These are phyloP conservation scores for Nannochloris sp. DNA, from an alignment of 139 green algal species.

Conservation along the genomic window DNA sequence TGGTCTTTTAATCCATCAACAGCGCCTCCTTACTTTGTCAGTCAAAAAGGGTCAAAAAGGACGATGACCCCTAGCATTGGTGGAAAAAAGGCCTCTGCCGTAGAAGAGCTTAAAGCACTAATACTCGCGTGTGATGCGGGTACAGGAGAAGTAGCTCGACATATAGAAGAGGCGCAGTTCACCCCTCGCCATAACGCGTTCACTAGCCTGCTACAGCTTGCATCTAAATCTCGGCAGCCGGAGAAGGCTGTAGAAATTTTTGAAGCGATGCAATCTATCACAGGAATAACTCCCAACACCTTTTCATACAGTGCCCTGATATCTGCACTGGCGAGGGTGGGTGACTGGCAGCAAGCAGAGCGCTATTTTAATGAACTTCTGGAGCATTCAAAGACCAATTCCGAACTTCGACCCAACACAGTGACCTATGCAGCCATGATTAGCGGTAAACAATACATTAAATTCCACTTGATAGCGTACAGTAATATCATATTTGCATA, in stretches of 20 bases:
- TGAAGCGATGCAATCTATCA: constrained; percentile 15
- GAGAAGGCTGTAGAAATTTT: constrained; percentile 41
- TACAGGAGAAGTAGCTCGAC: not conserved
- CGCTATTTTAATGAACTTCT: constrained; percentile 38
- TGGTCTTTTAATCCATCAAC: too few relatives aligned
- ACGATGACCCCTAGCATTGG: too few relatives aligned
- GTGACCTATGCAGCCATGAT: constrained; percentile 52
- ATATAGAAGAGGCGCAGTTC: constrained; percentile 2
- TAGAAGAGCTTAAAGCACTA: constrained; percentile 1
- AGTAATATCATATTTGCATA: too few relatives aligned
- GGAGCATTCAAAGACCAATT: not conserved
- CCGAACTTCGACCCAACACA: constrained; percentile 34
- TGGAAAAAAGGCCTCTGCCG: not conserved
- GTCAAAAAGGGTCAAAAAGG: too few relatives aligned
- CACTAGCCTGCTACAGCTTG: constrained; percentile 37
- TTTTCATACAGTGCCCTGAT: constrained; percentile 34
- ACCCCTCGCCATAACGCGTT: constrained; percentile 34
- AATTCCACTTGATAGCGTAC: too few relatives aligned
- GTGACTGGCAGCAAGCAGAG: constrained; percentile 36
- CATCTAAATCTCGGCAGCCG: constrained; percentile 14
- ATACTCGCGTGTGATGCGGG: not conserved
- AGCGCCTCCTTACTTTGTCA: too few relatives aligned
- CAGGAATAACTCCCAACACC: constrained; percentile 17
- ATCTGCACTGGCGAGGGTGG: constrained; percentile 13
- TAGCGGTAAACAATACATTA: constrained; percentile 3